These are phyloP conservation scores for Talaromyces sp. DNA, from an alignment of 2,329 filamentous ascomycete genomes.

Conservation along the genomic window DNA sequence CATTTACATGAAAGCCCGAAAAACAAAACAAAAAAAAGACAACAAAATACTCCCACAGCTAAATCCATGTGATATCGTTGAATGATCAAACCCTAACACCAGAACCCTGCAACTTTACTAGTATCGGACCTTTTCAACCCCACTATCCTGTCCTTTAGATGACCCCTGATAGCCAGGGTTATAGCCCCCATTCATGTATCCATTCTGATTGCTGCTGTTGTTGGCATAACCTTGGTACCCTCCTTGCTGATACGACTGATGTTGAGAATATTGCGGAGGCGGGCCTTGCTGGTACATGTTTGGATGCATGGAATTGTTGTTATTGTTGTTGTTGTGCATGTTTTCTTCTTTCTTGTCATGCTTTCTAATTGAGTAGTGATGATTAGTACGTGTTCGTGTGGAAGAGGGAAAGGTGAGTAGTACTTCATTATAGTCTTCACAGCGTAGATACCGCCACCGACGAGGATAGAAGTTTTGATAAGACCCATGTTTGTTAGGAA, in stretches of 20 bases:
- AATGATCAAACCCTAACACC: background rate
- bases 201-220: background rate
- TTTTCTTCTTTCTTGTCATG: background rate
- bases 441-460: background rate
- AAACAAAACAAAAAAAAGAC: too few relatives aligned
- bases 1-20: background rate
- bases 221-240: background rate
- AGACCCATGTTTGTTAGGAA: constrained; percentile 1
- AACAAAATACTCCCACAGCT: background rate
- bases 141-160: background rate
- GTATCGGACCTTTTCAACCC: background rate
- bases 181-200: background rate
- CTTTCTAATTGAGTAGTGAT: background rate
- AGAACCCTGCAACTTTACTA: background rate
- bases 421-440: background rate
- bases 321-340: background rate
- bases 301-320: background rate
- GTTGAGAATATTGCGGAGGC: background rate
- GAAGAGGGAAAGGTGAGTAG: background rate
- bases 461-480: constrained; percentile 4
- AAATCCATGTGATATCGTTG: background rate
- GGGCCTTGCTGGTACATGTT: background rate
- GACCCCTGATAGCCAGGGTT: background rate
- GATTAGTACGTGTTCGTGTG: background rate
- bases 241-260: background rate